Conservation (phyloP, 208 protist genomes). For the Naegleria fowleri region DNA sequence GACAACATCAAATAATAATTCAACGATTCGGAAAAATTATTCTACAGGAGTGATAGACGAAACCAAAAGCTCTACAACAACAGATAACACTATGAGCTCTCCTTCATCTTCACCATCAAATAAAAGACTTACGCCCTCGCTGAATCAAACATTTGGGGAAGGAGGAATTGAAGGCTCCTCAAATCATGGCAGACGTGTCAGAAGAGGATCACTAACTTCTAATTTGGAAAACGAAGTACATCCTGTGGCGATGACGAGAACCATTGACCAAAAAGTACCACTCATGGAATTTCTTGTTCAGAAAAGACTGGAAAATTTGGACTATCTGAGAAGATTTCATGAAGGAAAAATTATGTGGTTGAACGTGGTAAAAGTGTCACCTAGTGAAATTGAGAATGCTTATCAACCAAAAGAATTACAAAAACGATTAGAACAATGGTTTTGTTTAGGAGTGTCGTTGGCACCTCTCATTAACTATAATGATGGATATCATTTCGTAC, state of each 20-base stretch:
- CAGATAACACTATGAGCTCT: neutral
- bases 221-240: neutral
- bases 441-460: neutral
- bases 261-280: neutral
- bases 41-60: no score
- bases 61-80: no score
- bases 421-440: slow-evolving; percentile 19
- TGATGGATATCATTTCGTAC: neutral
- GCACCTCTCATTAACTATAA: neutral
- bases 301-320: slow-evolving; percentile 18
- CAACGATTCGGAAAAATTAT: no score
- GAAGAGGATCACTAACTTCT: neutral
- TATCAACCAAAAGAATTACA: slow-evolving; percentile 18
- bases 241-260: neutral
- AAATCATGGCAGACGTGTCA: neutral
- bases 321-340: neutral
- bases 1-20: no score
- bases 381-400: neutral
- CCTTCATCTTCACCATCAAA: neutral
- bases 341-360: neutral
- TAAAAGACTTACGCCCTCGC: neutral
- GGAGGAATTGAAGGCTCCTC: neutral
- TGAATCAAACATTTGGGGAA: neutral
- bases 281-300: slow-evolving; percentile 12
- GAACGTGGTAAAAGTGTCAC: neutral